These are phyloP conservation scores for Leishmania martiniquensis DNA, from an alignment of 208 protist genomes.

Conservation along the genomic window DNA sequence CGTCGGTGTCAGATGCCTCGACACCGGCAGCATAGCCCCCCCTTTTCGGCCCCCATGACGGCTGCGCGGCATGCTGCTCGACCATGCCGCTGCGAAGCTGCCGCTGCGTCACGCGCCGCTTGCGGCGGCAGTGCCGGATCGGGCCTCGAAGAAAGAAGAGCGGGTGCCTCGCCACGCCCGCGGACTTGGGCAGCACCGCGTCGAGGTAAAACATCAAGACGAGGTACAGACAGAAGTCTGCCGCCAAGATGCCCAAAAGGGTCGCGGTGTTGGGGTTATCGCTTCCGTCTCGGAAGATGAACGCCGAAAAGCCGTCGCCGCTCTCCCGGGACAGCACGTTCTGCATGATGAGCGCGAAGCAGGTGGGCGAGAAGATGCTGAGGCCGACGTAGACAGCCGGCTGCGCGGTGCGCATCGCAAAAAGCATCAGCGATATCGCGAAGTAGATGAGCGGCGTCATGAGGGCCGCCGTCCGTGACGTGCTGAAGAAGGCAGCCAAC, in stretches of 20 bases:
- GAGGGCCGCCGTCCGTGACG: constrained; percentile 55
- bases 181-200: constrained; percentile 58
- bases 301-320: constrained; percentile 10
- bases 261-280: constrained; percentile 10
- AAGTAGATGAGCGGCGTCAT: constrained; percentile 76
- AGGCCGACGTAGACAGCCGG: neutral
- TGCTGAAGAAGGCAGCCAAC: constrained; percentile 62
- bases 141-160: constrained; percentile 62
- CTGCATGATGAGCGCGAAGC: constrained; percentile 34
- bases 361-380: constrained; percentile 45
- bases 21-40: neutral
- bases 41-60: neutral
- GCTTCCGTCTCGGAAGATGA: neutral
- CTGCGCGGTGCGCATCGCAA: constrained; percentile 2
- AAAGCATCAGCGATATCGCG: constrained; percentile 34
- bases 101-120: neutral
- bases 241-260: constrained; percentile 19
- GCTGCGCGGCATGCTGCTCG: neutral
- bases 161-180: constrained; percentile 47
- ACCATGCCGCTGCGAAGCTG: neutral
- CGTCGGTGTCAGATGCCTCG: neutral
- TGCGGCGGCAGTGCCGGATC: constrained; percentile 24
- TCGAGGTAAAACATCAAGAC: constrained; percentile 77
- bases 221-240: constrained; percentile 60
- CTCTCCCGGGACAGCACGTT: constrained; percentile 35